phyloP scores from a whole-genome alignment of 208 protist species.

The Strigomonas culicis region DNA sequence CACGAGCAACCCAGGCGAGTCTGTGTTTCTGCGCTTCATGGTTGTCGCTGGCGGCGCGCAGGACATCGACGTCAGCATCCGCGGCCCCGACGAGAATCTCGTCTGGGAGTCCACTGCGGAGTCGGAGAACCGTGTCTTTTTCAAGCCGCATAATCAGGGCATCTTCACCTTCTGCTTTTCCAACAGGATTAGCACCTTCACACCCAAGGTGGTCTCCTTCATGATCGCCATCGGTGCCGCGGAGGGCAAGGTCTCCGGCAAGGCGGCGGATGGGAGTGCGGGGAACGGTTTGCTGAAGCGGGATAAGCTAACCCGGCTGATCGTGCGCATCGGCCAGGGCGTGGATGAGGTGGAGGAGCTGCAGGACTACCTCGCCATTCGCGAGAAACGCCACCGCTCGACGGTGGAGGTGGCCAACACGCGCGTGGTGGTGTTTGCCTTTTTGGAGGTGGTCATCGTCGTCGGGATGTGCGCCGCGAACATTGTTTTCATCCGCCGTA shows the following conservation, averaged over 20 bases:
- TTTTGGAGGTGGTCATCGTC: conserved; percentile 67
- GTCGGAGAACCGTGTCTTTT: conserved; percentile 70
- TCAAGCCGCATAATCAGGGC: conserved; percentile 62
- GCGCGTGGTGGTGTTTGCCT: conserved; percentile 74
- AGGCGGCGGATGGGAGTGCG: neutral
- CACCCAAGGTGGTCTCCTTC: conserved; percentile 79
- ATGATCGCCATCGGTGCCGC: conserved; percentile 21
- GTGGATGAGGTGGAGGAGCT: conserved; percentile 72
- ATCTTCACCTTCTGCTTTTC: conserved; percentile 83
- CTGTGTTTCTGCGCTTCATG: conserved; percentile 48
- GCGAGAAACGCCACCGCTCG: conserved; percentile 71
- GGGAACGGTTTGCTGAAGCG: conserved; percentile 4
- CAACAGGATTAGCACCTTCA: conserved; percentile 85
- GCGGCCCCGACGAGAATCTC: conserved; percentile 20
- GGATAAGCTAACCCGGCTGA: conserved; percentile 57
- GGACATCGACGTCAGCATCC: conserved; percentile 49
- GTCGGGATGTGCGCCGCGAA: conserved; percentile 63
- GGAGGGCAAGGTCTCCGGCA: conserved; percentile 4
- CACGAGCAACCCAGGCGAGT: neutral
- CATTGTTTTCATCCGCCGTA: conserved; percentile 64
- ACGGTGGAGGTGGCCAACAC: conserved; percentile 83
- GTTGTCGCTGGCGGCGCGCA: conserved; percentile 42
- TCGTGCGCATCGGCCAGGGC: conserved; percentile 58
- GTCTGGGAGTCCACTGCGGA: conserved; percentile 38
- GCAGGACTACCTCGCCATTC: conserved; percentile 59